These are phyloP conservation scores for Tetrahymena thermophila DNA, from an alignment of 73 alveolate genomes.

Conservation along the genomic window DNA sequence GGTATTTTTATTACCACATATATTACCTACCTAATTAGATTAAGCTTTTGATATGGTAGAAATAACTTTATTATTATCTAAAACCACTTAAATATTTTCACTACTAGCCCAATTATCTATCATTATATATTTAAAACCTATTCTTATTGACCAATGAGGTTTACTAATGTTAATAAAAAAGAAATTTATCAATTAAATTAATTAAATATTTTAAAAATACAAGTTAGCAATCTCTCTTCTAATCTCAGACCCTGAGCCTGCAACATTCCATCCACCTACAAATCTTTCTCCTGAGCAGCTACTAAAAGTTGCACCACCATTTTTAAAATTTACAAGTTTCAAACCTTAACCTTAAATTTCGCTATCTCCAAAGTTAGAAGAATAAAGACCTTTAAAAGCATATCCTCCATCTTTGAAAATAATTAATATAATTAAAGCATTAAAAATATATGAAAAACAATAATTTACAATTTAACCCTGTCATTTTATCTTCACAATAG, in stretches of 20 bases:
- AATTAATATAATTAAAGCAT: not conserved
- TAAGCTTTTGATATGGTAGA: not conserved
- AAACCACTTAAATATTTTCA: not conserved
- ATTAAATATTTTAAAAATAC: not conserved
- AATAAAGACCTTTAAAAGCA: not conserved
- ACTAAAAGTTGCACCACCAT: not conserved
- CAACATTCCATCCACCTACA: not conserved
- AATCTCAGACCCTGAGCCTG: not conserved
- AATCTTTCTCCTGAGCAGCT: not conserved
- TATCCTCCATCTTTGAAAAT: not conserved
- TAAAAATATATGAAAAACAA: not conserved
- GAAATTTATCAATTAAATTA: too few relatives aligned
- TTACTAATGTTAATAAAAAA: not conserved
- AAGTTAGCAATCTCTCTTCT: not conserved
- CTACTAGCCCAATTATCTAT: not conserved
- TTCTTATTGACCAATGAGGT: not conserved
- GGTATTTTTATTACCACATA: not conserved
- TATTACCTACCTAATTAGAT: not conserved
- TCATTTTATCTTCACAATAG: not conserved
- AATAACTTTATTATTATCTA: not conserved
- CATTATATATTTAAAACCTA: not conserved
- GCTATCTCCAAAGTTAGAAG: not conserved
- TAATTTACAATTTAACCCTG: not conserved
- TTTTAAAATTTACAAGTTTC: not conserved
- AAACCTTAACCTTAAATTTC: not conserved